phyloP scores from a whole-genome alignment of 1,139 yeast species.

The Suhomyces taliae region DNA sequence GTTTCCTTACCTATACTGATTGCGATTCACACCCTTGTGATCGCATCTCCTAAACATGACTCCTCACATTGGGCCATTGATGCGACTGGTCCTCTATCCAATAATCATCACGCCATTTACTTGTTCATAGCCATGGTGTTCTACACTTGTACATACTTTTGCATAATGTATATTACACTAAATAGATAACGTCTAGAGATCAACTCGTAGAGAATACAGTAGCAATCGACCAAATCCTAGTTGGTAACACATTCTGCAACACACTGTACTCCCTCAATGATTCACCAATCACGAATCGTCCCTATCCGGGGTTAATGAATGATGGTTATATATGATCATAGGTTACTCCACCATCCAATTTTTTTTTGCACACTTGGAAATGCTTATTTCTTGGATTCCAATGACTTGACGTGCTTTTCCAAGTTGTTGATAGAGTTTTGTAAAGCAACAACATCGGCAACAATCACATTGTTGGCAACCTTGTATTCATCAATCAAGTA shows the following conservation, averaged over 20 bases:
- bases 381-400: slow-evolving; percentile 44
- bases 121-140: background rate
- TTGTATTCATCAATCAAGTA: slow-evolving; percentile 79
- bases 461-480: slow-evolving; percentile 66
- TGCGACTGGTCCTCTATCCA: background rate
- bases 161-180: background rate
- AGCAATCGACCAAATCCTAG: background rate
- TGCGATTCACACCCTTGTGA: too few species aligned
- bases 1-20: too few species aligned
- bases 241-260: too few species aligned
- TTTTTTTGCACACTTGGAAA: background rate
- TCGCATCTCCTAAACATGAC: too few species aligned
- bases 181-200: background rate
- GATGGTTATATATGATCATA: background rate
- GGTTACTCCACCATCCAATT: background rate
- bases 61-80: too few species aligned
- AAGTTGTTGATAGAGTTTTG: slow-evolving; percentile 66
- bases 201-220: background rate
- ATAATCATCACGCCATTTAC: background rate
- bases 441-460: slow-evolving; percentile 71
- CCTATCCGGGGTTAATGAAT: too few species aligned
- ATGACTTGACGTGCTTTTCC: slow-evolving; percentile 61
- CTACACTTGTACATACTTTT: slow-evolving; percentile 1
- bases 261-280: too few species aligned
- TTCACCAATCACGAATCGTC: too few species aligned